Base-by-base conservation (phyloP, 2,329 filamentous ascomycete species). In the Alternaria dauci region DNA sequence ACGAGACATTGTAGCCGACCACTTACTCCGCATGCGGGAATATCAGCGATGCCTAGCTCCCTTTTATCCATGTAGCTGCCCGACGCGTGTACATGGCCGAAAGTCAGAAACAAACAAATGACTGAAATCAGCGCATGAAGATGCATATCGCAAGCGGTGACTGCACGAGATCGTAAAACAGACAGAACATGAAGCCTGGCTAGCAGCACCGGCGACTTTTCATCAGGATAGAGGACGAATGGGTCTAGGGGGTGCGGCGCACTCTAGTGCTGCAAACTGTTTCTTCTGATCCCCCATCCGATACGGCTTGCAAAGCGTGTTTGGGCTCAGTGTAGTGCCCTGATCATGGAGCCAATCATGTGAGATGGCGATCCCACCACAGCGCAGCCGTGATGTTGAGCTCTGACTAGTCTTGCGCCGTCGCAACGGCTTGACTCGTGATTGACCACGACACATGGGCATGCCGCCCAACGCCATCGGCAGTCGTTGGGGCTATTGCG, bases 21-120 rank as follows among this genome's bases (percentile, higher is more conserved):
- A 62, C 59, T 47, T 53, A 71, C 67, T 44, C 67, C 69, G 51
- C 67, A 71, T 42, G 61, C 16, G 34, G 69, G 69, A 25, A 70
- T 65, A 54, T 71, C 59, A 18, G 55, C 55, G 42, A 70, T 59
- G 9, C 61, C 54, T 44, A 67, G 26, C 16, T 52, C 50, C 39
- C 59, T 59, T 25, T 39, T 30, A 25, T 53, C 38, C 12, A 52
- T 9, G 20, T 44, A 32, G 8, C 38, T 20, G 18, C 43, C 38
- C 18, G 38, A 46, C 18, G 39, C 52, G 12, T 16, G 28, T 16
- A 38, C 57, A 55, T 55, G 20, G 23, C 38, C 14, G 23, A 55
- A n/a, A 5, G 44, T 23, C 12, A 59, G 18, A 28, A 59, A 23
- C 12, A 53, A 16, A 39, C 44, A 55, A 42, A 59, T n/a, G 18